Conservation (phyloP, 129 eudicot genomes). For the Flaveria ramosissima region DNA sequence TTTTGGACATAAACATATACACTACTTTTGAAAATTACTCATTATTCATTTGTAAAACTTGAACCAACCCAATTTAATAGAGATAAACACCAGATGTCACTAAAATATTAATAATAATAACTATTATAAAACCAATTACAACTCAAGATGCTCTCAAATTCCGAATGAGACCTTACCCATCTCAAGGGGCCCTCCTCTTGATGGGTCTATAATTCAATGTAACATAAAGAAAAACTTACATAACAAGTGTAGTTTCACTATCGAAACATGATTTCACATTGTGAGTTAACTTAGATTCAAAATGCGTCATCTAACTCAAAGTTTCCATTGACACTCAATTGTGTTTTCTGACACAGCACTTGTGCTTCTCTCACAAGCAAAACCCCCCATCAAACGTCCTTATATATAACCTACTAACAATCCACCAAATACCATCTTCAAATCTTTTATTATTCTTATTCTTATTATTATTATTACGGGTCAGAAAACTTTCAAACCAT, state of each 20-base stretch:
- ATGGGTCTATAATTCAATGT: background rate
- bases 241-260: constrained; percentile 43
- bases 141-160: no score
- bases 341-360: constrained; percentile 40
- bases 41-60: no score
- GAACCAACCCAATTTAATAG: no score
- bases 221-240: constrained; percentile 26
- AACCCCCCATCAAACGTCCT: constrained; percentile 22
- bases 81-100: no score
- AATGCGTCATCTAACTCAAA: constrained; percentile 27
- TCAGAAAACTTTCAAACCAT: background rate
- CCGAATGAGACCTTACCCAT: background rate
- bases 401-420: constrained; percentile 20
- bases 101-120: no score
- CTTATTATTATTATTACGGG: background rate
- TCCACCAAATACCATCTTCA: constrained; percentile 12
- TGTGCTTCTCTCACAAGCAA: constrained; percentile 56
- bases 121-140: no score
- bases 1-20: no score
- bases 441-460: background rate
- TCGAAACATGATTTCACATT: constrained; percentile 21
- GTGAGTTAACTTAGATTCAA: constrained; percentile 34
- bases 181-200: constrained; percentile 3
- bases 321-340: constrained; percentile 38
- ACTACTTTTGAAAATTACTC: no score